Base-by-base conservation (phyloP, 768 basidiomycete species). In the Gymnopilus junonius region DNA sequence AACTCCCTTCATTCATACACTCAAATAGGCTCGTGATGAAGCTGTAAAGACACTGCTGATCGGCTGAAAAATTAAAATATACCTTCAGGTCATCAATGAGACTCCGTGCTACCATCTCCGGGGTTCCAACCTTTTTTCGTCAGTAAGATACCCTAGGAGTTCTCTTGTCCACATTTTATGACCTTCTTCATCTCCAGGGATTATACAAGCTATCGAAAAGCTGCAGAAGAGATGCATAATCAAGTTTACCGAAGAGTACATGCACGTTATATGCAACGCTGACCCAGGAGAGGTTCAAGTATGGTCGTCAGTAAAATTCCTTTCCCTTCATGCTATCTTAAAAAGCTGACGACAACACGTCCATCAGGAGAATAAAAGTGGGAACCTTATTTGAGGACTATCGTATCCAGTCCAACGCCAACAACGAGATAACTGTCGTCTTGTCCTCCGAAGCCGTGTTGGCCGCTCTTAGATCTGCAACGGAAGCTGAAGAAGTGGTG, bases 221-320 rank as follows among this genome's bases (percentile, higher is more conserved):
- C 77, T 94, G 20, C 90, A 94, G 74, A 94, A 93, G 75, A 88
- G 82, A 80, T 94, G 91, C 67, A 87, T 93, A 60, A 86, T 95
- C 72, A 89, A 88, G 74, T 92, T 94, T 70, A 87, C 86, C 0
- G 87, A 90, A 69, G 80, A 79, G 14, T 86, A 85, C 37, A 88
- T 95, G 81, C 88, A 89, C 63, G 86, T 95, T 62, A 94, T 96
- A 58, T 95, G 94, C 79, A 89, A 90, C 61, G 85, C 81, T 54
- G 91, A 93, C 58, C 84, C 85, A 68, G 92, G 91, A 0, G 92
- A 92, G 3, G 87, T 94, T 4, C 94, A 95, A 73, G 92, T 95
- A 55, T 95, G 94, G 94, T 80, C 80, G 77, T 81, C 53, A 43
- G 75, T 48, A n/a, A n/a, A n/a, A n/a, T 46, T 55, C 37, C 20